Evolutionary conservation across 1,284 basidiomycete genomes (phyloP), one percentile per base, ranked within the genome.

Genomic region (Laetiporus sulphureus): DNA sequence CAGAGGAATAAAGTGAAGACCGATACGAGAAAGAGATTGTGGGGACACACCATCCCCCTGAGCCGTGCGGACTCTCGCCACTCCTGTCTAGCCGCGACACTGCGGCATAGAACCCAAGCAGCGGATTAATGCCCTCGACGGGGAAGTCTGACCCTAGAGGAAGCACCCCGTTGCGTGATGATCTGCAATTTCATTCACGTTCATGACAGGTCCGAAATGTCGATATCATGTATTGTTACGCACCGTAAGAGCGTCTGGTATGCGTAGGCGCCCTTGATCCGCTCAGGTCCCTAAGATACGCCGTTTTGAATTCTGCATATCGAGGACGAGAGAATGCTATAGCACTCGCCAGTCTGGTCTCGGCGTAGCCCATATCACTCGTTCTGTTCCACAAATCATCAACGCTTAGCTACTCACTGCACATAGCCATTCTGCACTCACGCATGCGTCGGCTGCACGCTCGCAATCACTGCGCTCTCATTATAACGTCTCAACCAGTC

Each of bases 381-480:
- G 88, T 90, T 16, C 79, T 86, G 51, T n/a, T 15, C 25, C 27
- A 35, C 8, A 5, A 38, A n/a, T 40, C 24, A 43, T 20, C 10
- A 42, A 35, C 32, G 36, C 42, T 5, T 32, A 32, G 23, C 32
- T 13, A 36, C 7, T 12, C 20, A 19, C 35, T 8, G 18, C 22
- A 31, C 3, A 12, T 22, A 19, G 8, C 36, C 36, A 40, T 40
- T 8, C 24, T 40, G 11, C 11, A 61, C 78, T 65, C 58, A 86
- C 82, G 75, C 91, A 59, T 97, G 92, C 1, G 91, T 95, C 0
- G 94, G 93, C 56, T 97, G 94, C 19, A 94, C 89, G 50, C 91
- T 94, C 1, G 87, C 76, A 52, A 96, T 89, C 13, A 96, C 88
- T 91, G 36, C 32, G 21, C 10, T 10, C 41, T 36, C n/a, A 12